Conservation (phyloP, 805 yeast species). For the Sporopachydermia quercuum region DNA sequence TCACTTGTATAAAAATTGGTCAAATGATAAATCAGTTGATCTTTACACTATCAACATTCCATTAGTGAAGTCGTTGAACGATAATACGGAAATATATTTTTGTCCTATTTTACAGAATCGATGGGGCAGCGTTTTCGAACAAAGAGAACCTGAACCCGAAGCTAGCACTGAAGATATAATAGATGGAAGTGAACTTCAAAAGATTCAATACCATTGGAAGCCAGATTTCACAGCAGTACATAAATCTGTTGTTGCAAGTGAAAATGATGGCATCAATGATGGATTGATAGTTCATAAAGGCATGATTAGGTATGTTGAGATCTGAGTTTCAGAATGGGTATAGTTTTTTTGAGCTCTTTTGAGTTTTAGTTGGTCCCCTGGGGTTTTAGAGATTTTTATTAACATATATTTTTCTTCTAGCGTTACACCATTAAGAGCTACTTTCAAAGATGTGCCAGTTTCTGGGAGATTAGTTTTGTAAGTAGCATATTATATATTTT, state of each 20-base stretch:
- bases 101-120: constrained; percentile 71
- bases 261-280: constrained; percentile 36
- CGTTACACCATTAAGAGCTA: constrained; percentile 61
- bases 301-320: constrained; percentile 29
- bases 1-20: constrained; percentile 47
- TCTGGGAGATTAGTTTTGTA: constrained; percentile 42
- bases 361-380: too few species aligned
- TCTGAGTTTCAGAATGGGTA: not conserved
- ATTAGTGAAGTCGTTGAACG: constrained; percentile 36
- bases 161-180: constrained; percentile 11
- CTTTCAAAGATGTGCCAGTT: constrained; percentile 41
- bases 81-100: constrained; percentile 45
- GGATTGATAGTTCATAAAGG: constrained; percentile 56
- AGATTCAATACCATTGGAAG: constrained; percentile 55
- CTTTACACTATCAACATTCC: constrained; percentile 81
- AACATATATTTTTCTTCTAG: constrained; percentile 16
- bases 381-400: constrained; percentile 1
- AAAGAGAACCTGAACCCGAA: constrained; percentile 5
- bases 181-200: constrained; percentile 17
- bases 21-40: constrained; percentile 33
- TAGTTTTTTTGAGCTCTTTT: too few species aligned
- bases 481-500: constrained; percentile 12
- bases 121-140: constrained; percentile 59
- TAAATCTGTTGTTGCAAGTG: constrained; percentile 28
- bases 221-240: constrained; percentile 69